Evolutionary conservation across 2,329 filamentous ascomycete species (phyloP).

Genomic region (Venturia carpophila): DNA sequence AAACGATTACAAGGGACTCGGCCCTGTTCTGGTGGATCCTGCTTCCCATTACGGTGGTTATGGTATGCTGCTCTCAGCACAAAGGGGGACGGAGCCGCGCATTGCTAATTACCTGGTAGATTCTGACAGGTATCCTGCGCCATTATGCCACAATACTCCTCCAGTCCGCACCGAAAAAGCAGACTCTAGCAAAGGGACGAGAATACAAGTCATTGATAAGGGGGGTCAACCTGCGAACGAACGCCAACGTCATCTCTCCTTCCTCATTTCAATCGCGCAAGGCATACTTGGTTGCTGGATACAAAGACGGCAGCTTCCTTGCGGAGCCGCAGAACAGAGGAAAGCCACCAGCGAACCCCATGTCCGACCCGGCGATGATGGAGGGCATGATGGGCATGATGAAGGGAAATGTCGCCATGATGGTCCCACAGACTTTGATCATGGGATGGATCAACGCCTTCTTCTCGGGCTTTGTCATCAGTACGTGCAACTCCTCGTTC

Average conservation of each 20-base stretch:
- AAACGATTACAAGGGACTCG: constrained; percentile 97
- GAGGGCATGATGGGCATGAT: constrained; percentile 99
- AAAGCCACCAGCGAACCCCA: constrained; percentile 83
- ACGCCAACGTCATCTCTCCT: constrained; percentile 71
- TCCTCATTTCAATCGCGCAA: constrained; percentile 73
- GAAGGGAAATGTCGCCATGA: constrained; percentile 99
- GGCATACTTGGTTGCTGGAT: constrained; percentile 70
- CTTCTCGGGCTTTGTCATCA: constrained; percentile 96
- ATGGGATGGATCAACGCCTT: constrained; percentile 99
- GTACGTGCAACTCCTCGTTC: constrained; percentile 44
- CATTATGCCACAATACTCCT: constrained; percentile 95
- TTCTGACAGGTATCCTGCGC: constrained; percentile 88
- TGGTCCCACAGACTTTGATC: constrained; percentile 95
- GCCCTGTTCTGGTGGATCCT: constrained; percentile 99
- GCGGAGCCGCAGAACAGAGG: constrained; percentile 82
- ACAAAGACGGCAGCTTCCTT: constrained; percentile 77
- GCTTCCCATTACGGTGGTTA: constrained; percentile 92
- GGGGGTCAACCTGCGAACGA: constrained; percentile 74
- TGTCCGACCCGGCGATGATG: constrained; percentile 93
- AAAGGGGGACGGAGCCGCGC: not conserved
- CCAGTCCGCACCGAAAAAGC: constrained; percentile 73
- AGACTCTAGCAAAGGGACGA: constrained; percentile 65
- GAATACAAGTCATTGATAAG: constrained; percentile 79
- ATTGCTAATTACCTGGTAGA: constrained; percentile 39
- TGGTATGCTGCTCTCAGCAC: constrained; percentile 48